These are phyloP conservation scores for Aspergillus incahuasiensis DNA, from an alignment of 495 filamentous ascomycete species.

Conservation along the genomic window DNA sequence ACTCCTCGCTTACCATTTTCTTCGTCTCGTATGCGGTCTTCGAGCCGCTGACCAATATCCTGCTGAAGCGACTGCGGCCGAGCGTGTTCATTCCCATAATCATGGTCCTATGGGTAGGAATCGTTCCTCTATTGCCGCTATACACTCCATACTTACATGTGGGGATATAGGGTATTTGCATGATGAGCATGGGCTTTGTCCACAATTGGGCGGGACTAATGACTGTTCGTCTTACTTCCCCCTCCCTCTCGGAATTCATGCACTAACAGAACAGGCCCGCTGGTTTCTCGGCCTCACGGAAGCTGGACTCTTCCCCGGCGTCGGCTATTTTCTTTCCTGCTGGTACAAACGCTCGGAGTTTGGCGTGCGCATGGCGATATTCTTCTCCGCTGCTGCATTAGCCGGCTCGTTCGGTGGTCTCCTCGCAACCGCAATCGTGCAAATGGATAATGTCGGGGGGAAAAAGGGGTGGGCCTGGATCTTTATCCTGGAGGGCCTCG, in stretches of 20 bases:
- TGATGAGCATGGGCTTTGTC: constrained; percentile 80
- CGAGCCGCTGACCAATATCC: constrained; percentile 82
- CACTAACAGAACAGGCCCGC: constrained; percentile 36
- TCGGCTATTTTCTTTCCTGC: constrained; percentile 84
- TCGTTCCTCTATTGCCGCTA: background rate
- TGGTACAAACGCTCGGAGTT: constrained; percentile 84
- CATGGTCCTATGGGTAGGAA: constrained; percentile 50
- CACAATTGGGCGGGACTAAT: constrained; percentile 74
- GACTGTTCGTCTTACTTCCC: constrained; percentile 38
- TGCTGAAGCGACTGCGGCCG: constrained; percentile 71
- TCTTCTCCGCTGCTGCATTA: constrained; percentile 62
- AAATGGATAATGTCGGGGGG: constrained; percentile 58
- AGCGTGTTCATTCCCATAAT: constrained; percentile 65
- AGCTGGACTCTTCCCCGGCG: constrained; percentile 80
- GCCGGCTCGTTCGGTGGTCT: constrained; percentile 65
- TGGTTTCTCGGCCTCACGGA: constrained; percentile 84
- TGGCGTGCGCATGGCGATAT: constrained; percentile 74
- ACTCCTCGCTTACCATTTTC: constrained; percentile 75
- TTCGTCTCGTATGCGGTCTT: constrained; percentile 88
- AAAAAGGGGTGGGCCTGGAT: constrained; percentile 71
- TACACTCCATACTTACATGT: background rate
- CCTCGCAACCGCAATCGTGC: constrained; percentile 58
- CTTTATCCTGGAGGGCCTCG: constrained; percentile 58
- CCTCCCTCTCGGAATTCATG: background rate
- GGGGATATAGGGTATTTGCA: constrained; percentile 63